phyloP scores from a whole-genome alignment of 2,329 filamentous ascomycete genomes.

The Emergomyces orientalis region DNA sequence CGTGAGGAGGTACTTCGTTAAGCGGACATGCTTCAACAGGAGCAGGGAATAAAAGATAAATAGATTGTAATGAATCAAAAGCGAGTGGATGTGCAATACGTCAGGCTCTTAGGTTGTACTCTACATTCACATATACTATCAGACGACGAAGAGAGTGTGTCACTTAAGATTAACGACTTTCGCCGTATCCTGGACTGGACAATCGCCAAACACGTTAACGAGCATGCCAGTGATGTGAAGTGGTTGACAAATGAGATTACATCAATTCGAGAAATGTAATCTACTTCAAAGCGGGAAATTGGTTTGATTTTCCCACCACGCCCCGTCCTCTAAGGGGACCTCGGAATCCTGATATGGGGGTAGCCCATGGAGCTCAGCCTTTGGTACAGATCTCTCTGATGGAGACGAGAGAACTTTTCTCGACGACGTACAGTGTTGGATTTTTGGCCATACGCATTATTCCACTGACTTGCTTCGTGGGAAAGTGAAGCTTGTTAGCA shows the following conservation, averaged over 20 bases:
- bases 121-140: constrained; percentile 45
- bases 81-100: constrained; percentile 16
- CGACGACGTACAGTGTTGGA: constrained; percentile 27
- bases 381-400: constrained; percentile 36
- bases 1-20: constrained; percentile 16
- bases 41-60: constrained; percentile 14
- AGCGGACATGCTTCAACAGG: constrained; percentile 17
- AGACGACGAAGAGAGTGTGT: constrained; percentile 31
- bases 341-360: constrained; percentile 40
- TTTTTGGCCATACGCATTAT: constrained; percentile 36
- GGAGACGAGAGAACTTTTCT: constrained; percentile 8
- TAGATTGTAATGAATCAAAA: constrained; percentile 19
- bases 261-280: constrained; percentile 10
- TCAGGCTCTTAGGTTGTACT: constrained; percentile 48
- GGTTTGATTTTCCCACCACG: constrained; percentile 49
- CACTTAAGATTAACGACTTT: constrained; percentile 44
- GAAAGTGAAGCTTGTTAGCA: constrained; percentile 29
- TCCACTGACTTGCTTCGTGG: constrained; percentile 29
- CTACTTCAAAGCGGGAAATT: constrained; percentile 19
- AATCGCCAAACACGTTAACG: constrained; percentile 39
- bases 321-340: constrained; percentile 40
- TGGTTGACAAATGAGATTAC: constrained; percentile 41
- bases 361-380: constrained; percentile 38
- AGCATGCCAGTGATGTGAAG: constrained; percentile 39
- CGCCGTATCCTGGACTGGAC: constrained; percentile 44